Evolutionary conservation across 177 flowering plant species (phyloP).

Genomic region (Vitis hybrid): DNA sequence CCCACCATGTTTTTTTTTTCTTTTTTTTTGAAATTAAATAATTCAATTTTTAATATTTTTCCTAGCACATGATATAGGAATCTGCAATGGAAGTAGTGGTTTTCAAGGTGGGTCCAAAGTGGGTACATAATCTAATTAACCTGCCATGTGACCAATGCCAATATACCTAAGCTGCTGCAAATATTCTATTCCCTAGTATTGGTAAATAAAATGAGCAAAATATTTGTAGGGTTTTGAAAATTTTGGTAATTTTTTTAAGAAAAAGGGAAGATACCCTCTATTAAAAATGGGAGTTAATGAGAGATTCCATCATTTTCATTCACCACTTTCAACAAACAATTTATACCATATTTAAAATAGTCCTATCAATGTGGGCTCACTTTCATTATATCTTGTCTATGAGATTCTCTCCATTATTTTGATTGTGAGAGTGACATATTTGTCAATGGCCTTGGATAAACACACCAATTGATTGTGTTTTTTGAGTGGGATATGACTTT

Average conservation of each 20-base stretch:
- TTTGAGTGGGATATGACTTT: constrained; percentile 27
- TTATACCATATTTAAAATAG: constrained; percentile 16
- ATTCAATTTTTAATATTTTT: too few species aligned
- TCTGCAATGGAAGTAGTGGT: constrained; percentile 13
- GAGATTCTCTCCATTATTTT: constrained; percentile 52
- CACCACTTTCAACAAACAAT: constrained; percentile 21
- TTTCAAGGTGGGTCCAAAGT: constrained; percentile 14
- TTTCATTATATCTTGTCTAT: constrained; percentile 26
- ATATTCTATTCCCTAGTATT: neutral
- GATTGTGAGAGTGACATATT: constrained; percentile 30
- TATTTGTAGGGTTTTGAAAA: too few species aligned
- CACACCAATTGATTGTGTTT: constrained; percentile 20
- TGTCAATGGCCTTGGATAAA: constrained; percentile 25
- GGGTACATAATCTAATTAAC: neutral
- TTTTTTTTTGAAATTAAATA: too few species aligned
- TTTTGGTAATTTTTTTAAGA: neutral
- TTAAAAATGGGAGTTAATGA: constrained; percentile 8
- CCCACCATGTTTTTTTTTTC: neutral
- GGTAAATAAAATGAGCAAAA: too few species aligned
- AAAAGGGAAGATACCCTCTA: neutral
- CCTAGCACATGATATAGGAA: constrained; percentile 6
- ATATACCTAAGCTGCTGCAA: constrained; percentile 13
- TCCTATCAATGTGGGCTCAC: constrained; percentile 19
- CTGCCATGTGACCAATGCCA: constrained; percentile 14
- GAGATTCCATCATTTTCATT: constrained; percentile 24